phyloP scores from a whole-genome alignment of 306 rosid species.

The Cicer bijugum region DNA sequence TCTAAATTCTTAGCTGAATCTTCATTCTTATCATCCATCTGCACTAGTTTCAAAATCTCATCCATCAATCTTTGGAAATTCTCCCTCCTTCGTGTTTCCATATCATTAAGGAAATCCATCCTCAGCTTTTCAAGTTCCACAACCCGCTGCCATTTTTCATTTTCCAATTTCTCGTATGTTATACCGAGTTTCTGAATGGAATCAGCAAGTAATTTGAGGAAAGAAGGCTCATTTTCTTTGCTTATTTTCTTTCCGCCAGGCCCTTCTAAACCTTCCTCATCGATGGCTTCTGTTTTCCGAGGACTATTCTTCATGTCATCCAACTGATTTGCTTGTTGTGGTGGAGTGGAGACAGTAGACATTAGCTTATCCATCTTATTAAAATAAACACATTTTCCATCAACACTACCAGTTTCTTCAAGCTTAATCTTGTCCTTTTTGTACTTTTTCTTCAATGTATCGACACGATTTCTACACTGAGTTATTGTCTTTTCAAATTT shows the following conservation, averaged over 20 bases:
- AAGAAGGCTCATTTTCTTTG: slow-evolving; percentile 54
- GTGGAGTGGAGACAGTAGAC: slow-evolving; percentile 50
- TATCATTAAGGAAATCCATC: slow-evolving; percentile 74
- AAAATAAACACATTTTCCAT: slow-evolving; percentile 78
- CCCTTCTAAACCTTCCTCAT: slow-evolving; percentile 54
- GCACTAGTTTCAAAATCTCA: slow-evolving; percentile 70
- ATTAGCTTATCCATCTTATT: slow-evolving; percentile 75
- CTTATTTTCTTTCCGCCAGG: slow-evolving; percentile 59
- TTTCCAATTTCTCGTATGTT: slow-evolving; percentile 81
- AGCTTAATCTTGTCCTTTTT: slow-evolving; percentile 77
- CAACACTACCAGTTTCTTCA: slow-evolving; percentile 47
- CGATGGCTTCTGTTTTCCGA: slow-evolving; percentile 63
- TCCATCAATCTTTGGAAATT: slow-evolving; percentile 71
- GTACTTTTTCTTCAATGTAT: slow-evolving; percentile 87
- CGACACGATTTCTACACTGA: slow-evolving; percentile 85
- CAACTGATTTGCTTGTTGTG: slow-evolving; percentile 66
- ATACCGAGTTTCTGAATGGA: slow-evolving; percentile 73
- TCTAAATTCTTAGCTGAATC: slow-evolving; percentile 64
- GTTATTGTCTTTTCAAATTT: slow-evolving; percentile 75
- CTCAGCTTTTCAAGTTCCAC: slow-evolving; percentile 86
- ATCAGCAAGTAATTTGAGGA: slow-evolving; percentile 75
- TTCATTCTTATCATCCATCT: slow-evolving; percentile 60
- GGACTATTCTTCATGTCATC: slow-evolving; percentile 87
- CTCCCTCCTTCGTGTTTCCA: slow-evolving; percentile 76
- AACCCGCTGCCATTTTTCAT: slow-evolving; percentile 73